Evolutionary conservation across 2,329 filamentous ascomycete genomes (phyloP), one percentile per base, ranked within the genome.

Genomic region (Chrysoporthe austroafricana): DNA sequence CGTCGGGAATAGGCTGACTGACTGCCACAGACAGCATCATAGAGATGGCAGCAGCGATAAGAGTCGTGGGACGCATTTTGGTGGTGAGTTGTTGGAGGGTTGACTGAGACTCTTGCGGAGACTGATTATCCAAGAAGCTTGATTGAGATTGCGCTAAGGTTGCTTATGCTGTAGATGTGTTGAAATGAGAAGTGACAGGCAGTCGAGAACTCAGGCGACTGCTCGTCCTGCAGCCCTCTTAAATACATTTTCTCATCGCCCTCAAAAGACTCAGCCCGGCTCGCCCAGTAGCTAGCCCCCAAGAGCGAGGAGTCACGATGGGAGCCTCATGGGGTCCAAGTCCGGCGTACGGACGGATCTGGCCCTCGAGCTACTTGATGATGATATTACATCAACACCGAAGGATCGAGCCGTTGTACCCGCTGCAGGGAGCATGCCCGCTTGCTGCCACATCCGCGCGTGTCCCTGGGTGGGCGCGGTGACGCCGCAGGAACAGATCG

Each of bases 41-140:
- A 36, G 62, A 43, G 39, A 64, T 44, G 50, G 50, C 62, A 34
- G 39, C 50, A 13, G 62, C 43, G 50, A 69, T 39, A 32, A 69
- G 14, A 21, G 68, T 16, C 11, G 57, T 58, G 43, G 59, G 2
- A 36, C 56, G 63, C 68, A 69, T 69, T 26, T 62, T 69, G 65
- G 16, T 43, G 56, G 26, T 61, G 32, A 34, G n/a, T n/a, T 39
- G 9, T 26, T 6, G 9, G 21, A 18, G 9, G 21, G 26, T 42
- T 60, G 36, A 43, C 36, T 44, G 7, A 9, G 16, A 4, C 14
- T 14, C 11, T 26, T n/a, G 32, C 8, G 34, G 18, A n/a, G 14
- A 58, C 14, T 36, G 16, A 14, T 26, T 9, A 21, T 59, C 26
- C 26, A 39, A 6, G 36, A 18, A n/a, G 4, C 16, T 1, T 39